These are phyloP conservation scores for Glaciozyma martinii DNA, from an alignment of 768 basidiomycete species.

Conservation along the genomic window DNA sequence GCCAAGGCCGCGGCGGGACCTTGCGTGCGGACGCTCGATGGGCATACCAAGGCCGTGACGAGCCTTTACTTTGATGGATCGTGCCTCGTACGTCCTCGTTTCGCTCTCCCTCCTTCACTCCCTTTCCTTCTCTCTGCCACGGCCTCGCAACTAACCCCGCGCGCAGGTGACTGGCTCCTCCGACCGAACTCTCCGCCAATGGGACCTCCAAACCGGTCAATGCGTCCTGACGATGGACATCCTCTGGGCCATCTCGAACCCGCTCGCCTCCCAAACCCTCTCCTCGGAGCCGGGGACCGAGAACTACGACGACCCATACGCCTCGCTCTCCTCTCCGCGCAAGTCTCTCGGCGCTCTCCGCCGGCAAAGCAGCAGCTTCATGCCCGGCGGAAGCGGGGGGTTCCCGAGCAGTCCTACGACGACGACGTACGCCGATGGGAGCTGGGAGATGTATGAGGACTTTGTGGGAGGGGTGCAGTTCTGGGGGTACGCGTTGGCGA, in stretches of 20 bases:
- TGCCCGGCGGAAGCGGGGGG: conserved; percentile 37
- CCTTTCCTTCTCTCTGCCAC: neutral
- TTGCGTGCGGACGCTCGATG: conserved; percentile 69
- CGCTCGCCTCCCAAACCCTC: conserved; percentile 42
- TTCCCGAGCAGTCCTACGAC: conserved; percentile 59
- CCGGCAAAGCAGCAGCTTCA: conserved; percentile 42
- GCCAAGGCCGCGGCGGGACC: conserved; percentile 44
- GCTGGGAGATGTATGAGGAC: conserved; percentile 91
- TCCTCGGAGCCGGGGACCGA: neutral
- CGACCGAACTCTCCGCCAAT: conserved; percentile 95
- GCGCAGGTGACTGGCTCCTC: conserved; percentile 87
- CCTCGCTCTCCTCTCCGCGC: conserved; percentile 1
- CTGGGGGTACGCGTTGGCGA: conserved; percentile 96
- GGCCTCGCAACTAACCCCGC: conserved; percentile 29
- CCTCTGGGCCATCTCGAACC: conserved; percentile 96
- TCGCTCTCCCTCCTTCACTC: neutral
- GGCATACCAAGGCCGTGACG: conserved; percentile 87
- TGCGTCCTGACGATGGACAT: conserved; percentile 99
- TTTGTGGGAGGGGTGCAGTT: conserved; percentile 97
- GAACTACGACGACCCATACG: neutral
- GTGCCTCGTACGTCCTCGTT: conserved; percentile 67
- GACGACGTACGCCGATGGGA: conserved; percentile 79
- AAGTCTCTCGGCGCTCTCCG: conserved; percentile 29
- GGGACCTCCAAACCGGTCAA: conserved; percentile 95
- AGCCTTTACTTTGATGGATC: conserved; percentile 91